Evolutionary conservation across 2,329 filamentous ascomycete genomes (phyloP).

Genomic region (Lojkania enalia): DNA sequence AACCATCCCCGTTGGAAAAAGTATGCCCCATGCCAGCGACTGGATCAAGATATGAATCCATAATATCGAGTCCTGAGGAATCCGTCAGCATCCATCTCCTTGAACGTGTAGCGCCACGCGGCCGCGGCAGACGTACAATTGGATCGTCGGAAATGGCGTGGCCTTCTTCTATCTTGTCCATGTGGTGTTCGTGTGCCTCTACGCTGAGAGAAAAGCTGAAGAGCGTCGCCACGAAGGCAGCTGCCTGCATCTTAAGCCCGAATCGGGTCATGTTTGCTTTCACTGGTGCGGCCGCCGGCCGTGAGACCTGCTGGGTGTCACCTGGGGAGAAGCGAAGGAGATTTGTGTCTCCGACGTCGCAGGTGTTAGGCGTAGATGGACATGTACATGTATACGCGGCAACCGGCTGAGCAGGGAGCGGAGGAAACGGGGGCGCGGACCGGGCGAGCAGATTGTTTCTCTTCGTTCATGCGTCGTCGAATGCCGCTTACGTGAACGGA

Average conservation of each 20-base stretch:
- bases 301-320: too few species aligned
- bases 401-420: neutral
- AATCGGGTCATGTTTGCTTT: slow-evolving; percentile 15
- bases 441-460: slow-evolving; percentile 4
- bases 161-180: slow-evolving; percentile 45
- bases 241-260: slow-evolving; percentile 14
- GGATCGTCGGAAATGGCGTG: slow-evolving; percentile 42
- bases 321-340: neutral
- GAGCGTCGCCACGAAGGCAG: slow-evolving; percentile 26
- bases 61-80: slow-evolving; percentile 70
- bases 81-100: slow-evolving; percentile 17
- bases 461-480: slow-evolving; percentile 10
- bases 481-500: slow-evolving; percentile 30
- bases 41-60: slow-evolving; percentile 94
- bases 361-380: slow-evolving; percentile 16
- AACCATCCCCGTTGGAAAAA: slow-evolving; percentile 95
- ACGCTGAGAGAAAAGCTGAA: slow-evolving; percentile 45
- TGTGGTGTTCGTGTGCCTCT: slow-evolving; percentile 47
- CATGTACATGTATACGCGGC: too few species aligned
- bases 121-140: slow-evolving; percentile 29
- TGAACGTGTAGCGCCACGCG: neutral
- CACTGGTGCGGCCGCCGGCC: neutral
- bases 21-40: slow-evolving; percentile 82
- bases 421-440: slow-evolving; percentile 4
- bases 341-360: slow-evolving; percentile 21